Evolutionary conservation across 139 green algal species (phyloP).

Genomic region (Chlamydomonas applanata): DNA sequence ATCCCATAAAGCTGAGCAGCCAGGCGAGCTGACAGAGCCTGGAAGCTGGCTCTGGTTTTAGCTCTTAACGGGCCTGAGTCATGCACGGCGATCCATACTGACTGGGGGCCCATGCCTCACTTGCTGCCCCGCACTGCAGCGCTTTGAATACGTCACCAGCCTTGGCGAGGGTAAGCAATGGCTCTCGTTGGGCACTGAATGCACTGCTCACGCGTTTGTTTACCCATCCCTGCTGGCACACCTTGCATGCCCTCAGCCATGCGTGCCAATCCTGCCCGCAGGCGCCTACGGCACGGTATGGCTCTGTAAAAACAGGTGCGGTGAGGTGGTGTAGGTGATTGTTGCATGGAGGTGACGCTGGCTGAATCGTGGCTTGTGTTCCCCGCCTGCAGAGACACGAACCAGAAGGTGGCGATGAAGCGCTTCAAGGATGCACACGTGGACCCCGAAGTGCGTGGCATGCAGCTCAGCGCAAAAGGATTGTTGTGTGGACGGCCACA

Average conservation of each 20-base stretch:
- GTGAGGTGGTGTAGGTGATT: not conserved
- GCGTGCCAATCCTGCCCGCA: conserved; percentile 12
- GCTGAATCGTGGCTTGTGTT: too few relatives aligned
- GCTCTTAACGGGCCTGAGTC: too few relatives aligned
- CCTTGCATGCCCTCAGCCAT: not conserved
- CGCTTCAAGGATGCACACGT: conserved; percentile 44
- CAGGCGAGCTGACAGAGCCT: too few relatives aligned
- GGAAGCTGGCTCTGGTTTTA: too few relatives aligned
- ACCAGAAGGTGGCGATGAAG: conserved; percentile 39
- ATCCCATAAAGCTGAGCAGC: too few relatives aligned
- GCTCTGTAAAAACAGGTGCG: conserved; percentile 25
- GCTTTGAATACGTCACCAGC: conserved; percentile 18
- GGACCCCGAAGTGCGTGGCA: conserved; percentile 22
- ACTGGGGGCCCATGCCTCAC: too few relatives aligned
- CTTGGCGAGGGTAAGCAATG: conserved; percentile 14
- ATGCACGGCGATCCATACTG: not conserved
- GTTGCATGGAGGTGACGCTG: too few relatives aligned
- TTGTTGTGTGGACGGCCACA: too few relatives aligned
- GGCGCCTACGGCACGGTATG: conserved; percentile 43
- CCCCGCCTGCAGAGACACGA: not conserved
- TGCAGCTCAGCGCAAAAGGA: too few relatives aligned
- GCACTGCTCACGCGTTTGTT: not conserved
- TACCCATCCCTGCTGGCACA: not conserved
- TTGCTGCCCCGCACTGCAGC: conserved; percentile 2
- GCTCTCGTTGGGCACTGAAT: too few relatives aligned